Conservation (phyloP, 495 filamentous ascomycete species). For the Aspergillus kassunensis region DNA sequence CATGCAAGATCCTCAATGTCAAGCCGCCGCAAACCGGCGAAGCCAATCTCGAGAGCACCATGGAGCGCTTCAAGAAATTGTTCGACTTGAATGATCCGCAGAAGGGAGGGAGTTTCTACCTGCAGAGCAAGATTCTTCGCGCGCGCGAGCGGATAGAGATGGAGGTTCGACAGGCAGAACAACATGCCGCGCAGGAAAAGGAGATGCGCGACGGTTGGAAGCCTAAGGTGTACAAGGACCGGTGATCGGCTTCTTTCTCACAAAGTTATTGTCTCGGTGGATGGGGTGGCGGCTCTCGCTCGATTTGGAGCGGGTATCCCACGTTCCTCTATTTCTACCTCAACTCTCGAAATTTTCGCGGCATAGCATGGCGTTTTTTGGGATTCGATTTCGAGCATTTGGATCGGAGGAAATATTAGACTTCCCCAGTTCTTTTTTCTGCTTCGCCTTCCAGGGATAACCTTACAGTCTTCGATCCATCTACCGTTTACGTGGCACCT, state of each 20-base stretch:
- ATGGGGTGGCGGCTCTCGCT: background rate
- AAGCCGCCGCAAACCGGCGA: slow-evolving; percentile 79
- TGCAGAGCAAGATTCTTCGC: slow-evolving; percentile 92
- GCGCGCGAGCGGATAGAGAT: slow-evolving; percentile 89
- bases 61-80: slow-evolving; percentile 86
- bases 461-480: too few species aligned
- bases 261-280: too few species aligned
- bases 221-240: slow-evolving; percentile 90
- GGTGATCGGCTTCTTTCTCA: too few species aligned
- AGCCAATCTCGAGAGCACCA: slow-evolving; percentile 69
- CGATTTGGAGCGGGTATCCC: background rate
- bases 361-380: slow-evolving; percentile 51
- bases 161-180: slow-evolving; percentile 56
- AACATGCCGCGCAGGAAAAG: slow-evolving; percentile 50
- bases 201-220: slow-evolving; percentile 84
- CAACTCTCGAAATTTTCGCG: slow-evolving; percentile 23
- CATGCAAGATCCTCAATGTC: slow-evolving; percentile 96
- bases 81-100: slow-evolving; percentile 92
- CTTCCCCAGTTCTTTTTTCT: slow-evolving; percentile 11
- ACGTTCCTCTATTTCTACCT: slow-evolving; percentile 4
- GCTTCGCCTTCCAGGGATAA: slow-evolving; percentile 5
- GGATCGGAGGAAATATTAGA: slow-evolving; percentile 26
- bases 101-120: slow-evolving; percentile 95
- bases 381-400: slow-evolving; percentile 23
- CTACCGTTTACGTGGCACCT: too few species aligned